Evolutionary conservation across 129 eudicot genomes (phyloP).

Genomic region (Erigeron canadensis): DNA sequence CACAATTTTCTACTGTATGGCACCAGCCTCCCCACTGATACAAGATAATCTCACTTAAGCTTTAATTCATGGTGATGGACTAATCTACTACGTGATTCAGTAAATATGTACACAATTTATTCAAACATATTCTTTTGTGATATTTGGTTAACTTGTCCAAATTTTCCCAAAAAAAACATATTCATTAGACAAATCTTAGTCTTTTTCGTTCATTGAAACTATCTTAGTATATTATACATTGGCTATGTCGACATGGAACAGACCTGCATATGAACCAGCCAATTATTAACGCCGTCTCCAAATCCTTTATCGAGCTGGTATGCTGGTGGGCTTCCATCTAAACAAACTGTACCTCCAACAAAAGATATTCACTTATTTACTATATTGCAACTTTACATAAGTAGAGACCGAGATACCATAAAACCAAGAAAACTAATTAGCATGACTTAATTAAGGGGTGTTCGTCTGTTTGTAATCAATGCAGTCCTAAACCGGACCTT

Average conservation of each 20-base stretch:
- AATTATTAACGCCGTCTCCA: neutral
- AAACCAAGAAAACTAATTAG: no score
- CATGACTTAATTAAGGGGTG: no score
- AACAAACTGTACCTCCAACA: slow-evolving; percentile 8
- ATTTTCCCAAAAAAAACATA: no score
- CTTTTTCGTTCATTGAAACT: neutral
- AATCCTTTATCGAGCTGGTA: slow-evolving; percentile 5
- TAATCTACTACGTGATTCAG: no score
- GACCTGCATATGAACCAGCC: neutral
- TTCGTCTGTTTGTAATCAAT: neutral
- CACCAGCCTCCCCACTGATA: slow-evolving; percentile 6
- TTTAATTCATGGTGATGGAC: neutral
- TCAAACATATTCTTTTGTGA: no score
- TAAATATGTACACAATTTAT: no score
- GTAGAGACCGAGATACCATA: neutral
- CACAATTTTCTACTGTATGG: neutral
- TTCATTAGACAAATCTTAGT: neutral
- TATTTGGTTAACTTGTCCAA: no score
- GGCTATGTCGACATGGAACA: neutral
- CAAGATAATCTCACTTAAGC: neutral
- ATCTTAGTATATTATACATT: neutral
- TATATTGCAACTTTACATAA: neutral
- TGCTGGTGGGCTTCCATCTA: slow-evolving; percentile 13
- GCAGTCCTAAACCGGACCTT: neutral
- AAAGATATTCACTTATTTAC: neutral